These are phyloP conservation scores for Plasmodium blacklocki DNA, from an alignment of 169 alveolate species.

Conservation along the genomic window DNA sequence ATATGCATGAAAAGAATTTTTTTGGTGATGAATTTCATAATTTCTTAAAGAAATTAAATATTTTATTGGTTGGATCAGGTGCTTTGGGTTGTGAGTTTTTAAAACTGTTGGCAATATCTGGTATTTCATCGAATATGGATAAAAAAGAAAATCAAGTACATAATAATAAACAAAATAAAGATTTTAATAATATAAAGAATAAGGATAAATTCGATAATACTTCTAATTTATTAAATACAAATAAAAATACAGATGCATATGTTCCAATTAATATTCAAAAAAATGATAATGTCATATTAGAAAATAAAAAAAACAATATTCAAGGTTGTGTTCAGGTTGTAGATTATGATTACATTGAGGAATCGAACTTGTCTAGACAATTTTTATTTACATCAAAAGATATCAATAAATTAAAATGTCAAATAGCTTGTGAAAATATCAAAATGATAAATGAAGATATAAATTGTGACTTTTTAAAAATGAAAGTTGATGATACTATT, in stretches of 20 bases:
- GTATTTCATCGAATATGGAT: conserved; percentile 88
- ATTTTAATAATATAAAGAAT: neutral
- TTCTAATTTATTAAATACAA: no score
- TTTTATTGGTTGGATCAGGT: conserved; percentile 96
- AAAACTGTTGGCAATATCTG: conserved; percentile 97
- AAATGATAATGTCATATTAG: neutral
- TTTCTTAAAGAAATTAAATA: conserved; percentile 33
- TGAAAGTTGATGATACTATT: conserved; percentile 36
- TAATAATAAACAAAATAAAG: conserved; percentile 5
- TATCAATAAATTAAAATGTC: conserved; percentile 53
- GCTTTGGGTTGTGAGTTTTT: conserved; percentile 99
- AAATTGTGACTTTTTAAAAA: conserved; percentile 36
- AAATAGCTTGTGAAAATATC: conserved; percentile 67
- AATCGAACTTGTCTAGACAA: conserved; percentile 97
- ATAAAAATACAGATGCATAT: no score
- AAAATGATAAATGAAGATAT: conserved; percentile 40
- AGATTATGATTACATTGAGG: conserved; percentile 98
- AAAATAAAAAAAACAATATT: neutral
- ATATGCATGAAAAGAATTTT: conserved; percentile 64
- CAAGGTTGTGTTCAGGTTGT: conserved; percentile 93
- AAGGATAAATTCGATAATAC: neutral
- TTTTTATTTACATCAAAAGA: conserved; percentile 90
- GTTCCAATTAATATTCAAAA: neutral
- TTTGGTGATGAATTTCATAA: conserved; percentile 63
- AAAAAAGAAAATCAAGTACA: neutral